Base-by-base conservation (phyloP, 805 yeast species). In the Alloascoidea africana region DNA sequence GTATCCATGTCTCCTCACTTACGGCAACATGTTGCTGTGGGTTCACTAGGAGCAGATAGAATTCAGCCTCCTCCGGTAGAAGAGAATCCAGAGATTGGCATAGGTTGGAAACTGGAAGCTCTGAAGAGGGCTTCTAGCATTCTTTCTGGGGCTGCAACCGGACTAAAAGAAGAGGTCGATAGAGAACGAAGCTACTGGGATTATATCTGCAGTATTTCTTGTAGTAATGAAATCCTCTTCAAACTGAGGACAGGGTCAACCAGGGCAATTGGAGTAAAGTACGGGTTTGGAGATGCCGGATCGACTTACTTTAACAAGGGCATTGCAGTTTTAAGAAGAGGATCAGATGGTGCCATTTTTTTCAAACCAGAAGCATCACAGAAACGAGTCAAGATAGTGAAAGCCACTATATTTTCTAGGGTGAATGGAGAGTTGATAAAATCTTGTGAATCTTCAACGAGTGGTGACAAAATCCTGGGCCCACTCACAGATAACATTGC, bases 271-370 rank as follows among this genome's bases (percentile, higher is more conserved):
- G 93, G 89, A 3, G 79, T 89, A 27, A 84, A 82, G 48, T 91
- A 81, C 51, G 97, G 97, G 0, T 89, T 72, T 58, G 87, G 80
- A 14, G 96, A 87, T 54, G 75, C 94, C 0, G 98, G 97, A 0
- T 82, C 94, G 1, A 70, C 63, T 15, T 84, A 73, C 48, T 62
- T 59, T 41, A 87, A 83, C 46, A 67, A 70, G 44, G 96, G 96
- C 2, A 57, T 78, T 33, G 96, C 94, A 0, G 54, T 80, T 0
- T 57, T 86, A 43, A 68, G 73, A 36, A 73, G 76, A 39, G 57
- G 68, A 19, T 43, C 52, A 16, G 58, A 60, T 16, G 70, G 82
- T 13, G 62, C 60, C 23, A 53, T 70, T 17, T 42, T 49, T 5
- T 63, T 70, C 45, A 59, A 56, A 38, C 50, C 51, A 23, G 64